Evolutionary conservation across 495 filamentous ascomycete species (phyloP), one percentile per base, ranked within the genome.

Genomic region (Neurospora sp.): DNA sequence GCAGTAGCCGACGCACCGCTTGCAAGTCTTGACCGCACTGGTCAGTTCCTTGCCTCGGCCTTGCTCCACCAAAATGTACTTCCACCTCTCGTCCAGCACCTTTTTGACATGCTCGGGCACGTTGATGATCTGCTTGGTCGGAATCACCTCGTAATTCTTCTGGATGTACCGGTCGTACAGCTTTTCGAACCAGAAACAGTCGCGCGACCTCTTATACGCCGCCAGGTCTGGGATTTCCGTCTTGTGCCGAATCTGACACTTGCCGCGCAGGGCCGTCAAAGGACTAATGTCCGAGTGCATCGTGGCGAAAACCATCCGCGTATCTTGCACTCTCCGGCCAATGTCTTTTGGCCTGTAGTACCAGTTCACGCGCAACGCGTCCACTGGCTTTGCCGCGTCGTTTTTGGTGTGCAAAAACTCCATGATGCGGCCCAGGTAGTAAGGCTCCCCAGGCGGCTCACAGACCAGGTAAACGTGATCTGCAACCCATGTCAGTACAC

Each of bases 241-340:
- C 65, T 91, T 88, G 83, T 99, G 96, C 74, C 86, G 86, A 79
- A 99, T 94, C 73, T 89, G 86, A 79, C 96, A 98, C 83, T 94
- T 97, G 70, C 96, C 96, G 75, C 96, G 93, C 73, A 99, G 84
- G 39, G 96, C 91, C 69, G 93, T 91, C 73, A 99, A 86, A 59
- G 96, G 96, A 78, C 93, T 97, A 69, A 92, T 93, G 81, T 99
- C 96, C 39, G 96, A 98, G 77, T 99, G 96, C 96, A 99, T 99
- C 12, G 95, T 97, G 69, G 93, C 94, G 82, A 94, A 98, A 39
- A 98, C 87, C 74, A 93, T 85, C 71, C 96, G 90, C 70, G 91
- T 93, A 83, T 99, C 96, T 75, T 91, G 91, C 74, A 92, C 91
- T 80, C 94, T 94, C 68, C 93, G 92, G 74, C 93, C 92, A 72